Evolutionary conservation across 768 basidiomycete genomes (phyloP).

Genomic region (Suillus tomentosus): DNA sequence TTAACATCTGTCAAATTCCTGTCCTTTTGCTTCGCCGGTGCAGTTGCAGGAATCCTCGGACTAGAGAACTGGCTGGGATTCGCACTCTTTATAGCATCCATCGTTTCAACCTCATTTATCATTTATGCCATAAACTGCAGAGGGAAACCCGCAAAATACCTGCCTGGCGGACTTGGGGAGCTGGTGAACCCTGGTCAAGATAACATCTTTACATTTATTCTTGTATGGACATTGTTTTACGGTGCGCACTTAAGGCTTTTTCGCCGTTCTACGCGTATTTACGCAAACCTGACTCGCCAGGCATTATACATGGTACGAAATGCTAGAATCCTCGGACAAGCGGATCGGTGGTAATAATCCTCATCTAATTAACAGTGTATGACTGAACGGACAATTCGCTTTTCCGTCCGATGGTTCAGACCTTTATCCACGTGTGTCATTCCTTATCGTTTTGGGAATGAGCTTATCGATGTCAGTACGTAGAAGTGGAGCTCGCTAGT

Average conservation of each 20-base stretch:
- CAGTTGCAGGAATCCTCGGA: slow-evolving; percentile 86
- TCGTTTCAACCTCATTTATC: slow-evolving; percentile 64
- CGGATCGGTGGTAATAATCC: slow-evolving; percentile 18
- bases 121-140: slow-evolving; percentile 74
- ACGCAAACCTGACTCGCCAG: slow-evolving; percentile 23
- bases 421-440: slow-evolving; percentile 6
- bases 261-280: slow-evolving; percentile 10
- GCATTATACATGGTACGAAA: slow-evolving; percentile 50
- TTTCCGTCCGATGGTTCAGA: slow-evolving; percentile 5
- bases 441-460: slow-evolving; percentile 7
- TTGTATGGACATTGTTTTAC: slow-evolving; percentile 93
- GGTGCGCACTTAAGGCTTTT: slow-evolving; percentile 49
- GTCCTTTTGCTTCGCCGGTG: slow-evolving; percentile 82
- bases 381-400: slow-evolving; percentile 30
- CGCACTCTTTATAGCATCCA: slow-evolving; percentile 69
- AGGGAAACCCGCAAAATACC: slow-evolving; percentile 61
- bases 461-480: slow-evolving; percentile 12
- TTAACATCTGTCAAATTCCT: slow-evolving; percentile 75
- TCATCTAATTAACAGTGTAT: slow-evolving; percentile 38
- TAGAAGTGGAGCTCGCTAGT: slow-evolving; percentile 14
- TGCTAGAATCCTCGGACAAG: background rate
- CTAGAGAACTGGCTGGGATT: slow-evolving; percentile 86
- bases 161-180: slow-evolving; percentile 63
- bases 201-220: slow-evolving; percentile 86
- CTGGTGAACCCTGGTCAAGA: slow-evolving; percentile 87